phyloP scores from a whole-genome alignment of 2,329 filamentous ascomycete species.

The Apiospora malaysiana region DNA sequence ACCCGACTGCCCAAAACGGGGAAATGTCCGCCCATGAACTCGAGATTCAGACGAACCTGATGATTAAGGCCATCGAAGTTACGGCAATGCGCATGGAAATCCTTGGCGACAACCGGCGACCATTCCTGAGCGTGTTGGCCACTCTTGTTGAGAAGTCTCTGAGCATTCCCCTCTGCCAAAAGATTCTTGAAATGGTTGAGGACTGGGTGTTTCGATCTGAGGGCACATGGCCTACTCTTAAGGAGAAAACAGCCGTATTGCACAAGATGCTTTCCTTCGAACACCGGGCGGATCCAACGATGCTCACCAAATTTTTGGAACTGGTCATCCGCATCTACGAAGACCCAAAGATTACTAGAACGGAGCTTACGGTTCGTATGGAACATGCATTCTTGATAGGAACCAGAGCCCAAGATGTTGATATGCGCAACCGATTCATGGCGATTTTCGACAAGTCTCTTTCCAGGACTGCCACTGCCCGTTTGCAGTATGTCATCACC shows the following conservation, averaged over 20 bases:
- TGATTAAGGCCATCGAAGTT: constrained; percentile 94
- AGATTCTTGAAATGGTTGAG: constrained; percentile 93
- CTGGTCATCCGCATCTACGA: constrained; percentile 98
- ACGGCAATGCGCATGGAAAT: constrained; percentile 91
- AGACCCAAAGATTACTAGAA: constrained; percentile 92
- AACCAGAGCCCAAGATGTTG: constrained; percentile 88
- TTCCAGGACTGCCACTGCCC: constrained; percentile 87
- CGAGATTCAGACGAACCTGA: constrained; percentile 87
- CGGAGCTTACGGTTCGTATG: constrained; percentile 94
- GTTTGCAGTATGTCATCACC: constrained; percentile 85
- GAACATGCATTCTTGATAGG: constrained; percentile 98
- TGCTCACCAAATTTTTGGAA: constrained; percentile 92
- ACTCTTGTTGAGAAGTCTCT: constrained; percentile 94
- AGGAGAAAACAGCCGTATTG: constrained; percentile 98
- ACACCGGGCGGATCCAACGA: constrained; percentile 77
- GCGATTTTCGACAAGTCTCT: constrained; percentile 93
- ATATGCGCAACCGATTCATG: constrained; percentile 98
- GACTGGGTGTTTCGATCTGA: constrained; percentile 95
- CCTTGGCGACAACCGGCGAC: constrained; percentile 86
- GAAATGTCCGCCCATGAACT: constrained; percentile 78
- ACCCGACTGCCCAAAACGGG: constrained; percentile 58
- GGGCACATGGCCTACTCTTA: constrained; percentile 94
- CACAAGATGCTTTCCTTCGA: constrained; percentile 99
- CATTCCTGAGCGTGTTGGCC: constrained; percentile 93
- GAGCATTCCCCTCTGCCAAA: constrained; percentile 85